phyloP scores from a whole-genome alignment of 805 yeast genomes.

The Candida gorgasii region DNA sequence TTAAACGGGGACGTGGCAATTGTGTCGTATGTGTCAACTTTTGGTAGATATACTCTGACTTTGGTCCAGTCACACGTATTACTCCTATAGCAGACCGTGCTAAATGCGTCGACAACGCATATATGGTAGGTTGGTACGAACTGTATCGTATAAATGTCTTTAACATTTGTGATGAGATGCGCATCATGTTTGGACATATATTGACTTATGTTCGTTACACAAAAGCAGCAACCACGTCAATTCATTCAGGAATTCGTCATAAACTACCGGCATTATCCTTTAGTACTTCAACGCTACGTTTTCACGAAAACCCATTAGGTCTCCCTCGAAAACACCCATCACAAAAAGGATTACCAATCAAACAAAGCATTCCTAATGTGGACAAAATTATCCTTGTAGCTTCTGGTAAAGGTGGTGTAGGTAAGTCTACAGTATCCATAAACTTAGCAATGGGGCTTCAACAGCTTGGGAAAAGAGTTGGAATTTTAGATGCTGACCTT shows the following conservation, averaged over 20 bases:
- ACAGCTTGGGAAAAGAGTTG: slow-evolving; percentile 55
- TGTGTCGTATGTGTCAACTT: slow-evolving; percentile 43
- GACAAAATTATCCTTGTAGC: slow-evolving; percentile 63
- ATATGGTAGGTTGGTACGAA: slow-evolving; percentile 65
- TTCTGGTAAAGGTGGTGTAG: slow-evolving; percentile 82
- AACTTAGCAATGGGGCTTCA: slow-evolving; percentile 68
- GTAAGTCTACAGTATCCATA: slow-evolving; percentile 72
- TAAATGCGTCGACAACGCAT: slow-evolving; percentile 84
- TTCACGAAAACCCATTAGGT: slow-evolving; percentile 45
- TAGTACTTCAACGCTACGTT: neutral
- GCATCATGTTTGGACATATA: neutral
- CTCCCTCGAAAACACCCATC: slow-evolving; percentile 36
- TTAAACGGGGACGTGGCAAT: slow-evolving; percentile 46
- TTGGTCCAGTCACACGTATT: slow-evolving; percentile 77
- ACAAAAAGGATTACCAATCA: slow-evolving; percentile 58
- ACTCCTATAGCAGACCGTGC: slow-evolving; percentile 87
- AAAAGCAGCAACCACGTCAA: too few relatives aligned
- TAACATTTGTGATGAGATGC: slow-evolving; percentile 1
- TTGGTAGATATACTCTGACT: slow-evolving; percentile 46
- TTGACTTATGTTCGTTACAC: too few relatives aligned
- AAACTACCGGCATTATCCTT: neutral
- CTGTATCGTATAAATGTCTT: slow-evolving; percentile 3
- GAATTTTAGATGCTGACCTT: slow-evolving; percentile 76
- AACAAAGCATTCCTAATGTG: slow-evolving; percentile 59
- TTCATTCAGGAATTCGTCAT: neutral